phyloP scores from a whole-genome alignment of 148 eudicot genomes.

The Rhododendron kiyosumense region DNA sequence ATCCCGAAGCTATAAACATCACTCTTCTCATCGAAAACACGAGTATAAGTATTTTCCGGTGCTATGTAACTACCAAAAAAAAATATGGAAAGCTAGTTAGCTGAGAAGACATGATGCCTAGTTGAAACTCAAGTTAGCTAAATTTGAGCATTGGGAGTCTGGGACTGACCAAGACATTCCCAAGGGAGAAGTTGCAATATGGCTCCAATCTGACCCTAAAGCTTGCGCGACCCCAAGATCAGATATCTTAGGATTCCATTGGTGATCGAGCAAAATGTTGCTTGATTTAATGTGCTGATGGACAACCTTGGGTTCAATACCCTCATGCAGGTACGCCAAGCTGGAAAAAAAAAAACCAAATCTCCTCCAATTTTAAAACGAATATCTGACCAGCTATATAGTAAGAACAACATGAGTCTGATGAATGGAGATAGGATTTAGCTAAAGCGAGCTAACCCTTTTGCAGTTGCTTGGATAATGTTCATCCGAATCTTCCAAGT shows the following conservation, averaged over 20 bases:
- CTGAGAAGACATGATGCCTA: background rate
- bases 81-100: background rate
- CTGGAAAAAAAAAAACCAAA: conserved; percentile 8
- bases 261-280: conserved; percentile 34
- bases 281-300: conserved; percentile 41
- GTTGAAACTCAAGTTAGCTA: background rate
- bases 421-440: background rate
- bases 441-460: conserved; percentile 24
- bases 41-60: conserved; percentile 24
- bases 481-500: conserved; percentile 39
- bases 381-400: background rate
- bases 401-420: background rate
- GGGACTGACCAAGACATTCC: conserved; percentile 29
- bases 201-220: conserved; percentile 22
- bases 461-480: conserved; percentile 40
- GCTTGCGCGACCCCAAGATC: conserved; percentile 23
- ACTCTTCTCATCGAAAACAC: conserved; percentile 23
- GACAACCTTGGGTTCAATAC: conserved; percentile 23
- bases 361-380: background rate
- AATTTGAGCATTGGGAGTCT: background rate
- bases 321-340: conserved; percentile 43
- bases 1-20: conserved; percentile 49
- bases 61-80: conserved; percentile 21
- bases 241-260: conserved; percentile 46
- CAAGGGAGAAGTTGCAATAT: conserved; percentile 1